These are phyloP conservation scores for Ceriops zippeliana DNA, from an alignment of 345 rosid species.

Conservation along the genomic window DNA sequence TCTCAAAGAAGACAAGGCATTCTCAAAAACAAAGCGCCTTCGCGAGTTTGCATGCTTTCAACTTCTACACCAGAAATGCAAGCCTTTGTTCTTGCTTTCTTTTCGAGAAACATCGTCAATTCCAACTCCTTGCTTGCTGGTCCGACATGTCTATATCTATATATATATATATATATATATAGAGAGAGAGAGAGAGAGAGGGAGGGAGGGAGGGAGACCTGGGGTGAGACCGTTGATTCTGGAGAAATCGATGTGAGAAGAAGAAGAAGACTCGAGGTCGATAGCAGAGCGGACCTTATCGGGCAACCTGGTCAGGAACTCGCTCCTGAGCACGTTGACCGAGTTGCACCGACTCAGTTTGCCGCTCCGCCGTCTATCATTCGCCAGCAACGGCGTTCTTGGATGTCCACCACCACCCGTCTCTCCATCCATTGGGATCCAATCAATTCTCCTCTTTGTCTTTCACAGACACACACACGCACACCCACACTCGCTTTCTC, in stretches of 20 bases:
- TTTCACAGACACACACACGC: too few relatives aligned
- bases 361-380: slow-evolving; percentile 15
- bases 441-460: neutral
- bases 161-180: too few relatives aligned
- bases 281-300: slow-evolving; percentile 50
- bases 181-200: too few relatives aligned
- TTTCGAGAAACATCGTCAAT: too few relatives aligned
- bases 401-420: slow-evolving; percentile 3
- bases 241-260: slow-evolving; percentile 44
- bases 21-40: too few relatives aligned
- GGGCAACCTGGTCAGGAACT: slow-evolving; percentile 58
- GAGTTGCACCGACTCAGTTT: slow-evolving; percentile 32
- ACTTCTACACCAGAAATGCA: too few relatives aligned
- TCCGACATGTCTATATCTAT: too few relatives aligned
- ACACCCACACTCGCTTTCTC: neutral
- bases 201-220: slow-evolving; percentile 34
- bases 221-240: slow-evolving; percentile 39
- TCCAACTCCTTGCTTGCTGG: too few relatives aligned
- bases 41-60: too few relatives aligned
- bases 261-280: slow-evolving; percentile 56
- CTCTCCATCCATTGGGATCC: slow-evolving; percentile 17
- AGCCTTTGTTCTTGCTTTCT: too few relatives aligned
- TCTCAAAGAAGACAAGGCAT: too few relatives aligned
- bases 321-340: slow-evolving; percentile 36
- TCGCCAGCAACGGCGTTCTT: slow-evolving; percentile 30